phyloP scores from a whole-genome alignment of 208 protist genomes.

The Lotmaria passim region DNA sequence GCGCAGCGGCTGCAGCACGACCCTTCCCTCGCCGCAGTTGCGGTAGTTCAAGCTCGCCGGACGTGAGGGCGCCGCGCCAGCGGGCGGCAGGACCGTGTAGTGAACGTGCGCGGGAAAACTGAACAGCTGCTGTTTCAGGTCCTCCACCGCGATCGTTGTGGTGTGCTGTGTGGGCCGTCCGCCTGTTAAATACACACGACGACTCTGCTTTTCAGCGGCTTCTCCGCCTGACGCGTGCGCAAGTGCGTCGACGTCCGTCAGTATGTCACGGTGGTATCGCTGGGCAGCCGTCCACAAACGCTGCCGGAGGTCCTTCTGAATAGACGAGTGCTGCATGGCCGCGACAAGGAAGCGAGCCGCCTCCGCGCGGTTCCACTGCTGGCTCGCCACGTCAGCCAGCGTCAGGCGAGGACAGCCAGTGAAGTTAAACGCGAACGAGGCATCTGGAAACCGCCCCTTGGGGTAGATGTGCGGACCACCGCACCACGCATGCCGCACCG shows the following conservation, averaged over 20 bases:
- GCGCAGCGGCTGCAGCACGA: not conserved
- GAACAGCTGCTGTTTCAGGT: conserved; percentile 4
- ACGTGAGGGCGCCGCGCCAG: too few species aligned
- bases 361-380: conserved; percentile 23
- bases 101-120: not conserved
- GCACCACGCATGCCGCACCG: conserved; percentile 21
- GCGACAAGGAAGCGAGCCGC: conserved; percentile 14
- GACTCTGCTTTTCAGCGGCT: not conserved
- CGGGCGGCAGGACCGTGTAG: not conserved
- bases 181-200: too few species aligned
- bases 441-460: not conserved
- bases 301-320: conserved; percentile 17
- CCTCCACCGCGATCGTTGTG: not conserved
- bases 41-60: too few species aligned
- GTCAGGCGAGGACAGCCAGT: not conserved
- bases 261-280: conserved; percentile 20
- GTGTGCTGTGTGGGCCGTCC: too few species aligned
- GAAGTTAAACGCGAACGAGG: not conserved
- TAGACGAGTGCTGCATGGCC: conserved; percentile 5
- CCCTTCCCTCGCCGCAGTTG: not conserved
- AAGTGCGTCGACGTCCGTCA: conserved; percentile 5
- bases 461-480: conserved; percentile 19
- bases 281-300: conserved; percentile 22
- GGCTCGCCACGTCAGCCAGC: conserved; percentile 12
- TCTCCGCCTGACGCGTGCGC: not conserved